These are phyloP conservation scores for Kodamaea sagamina DNA, from an alignment of 805 yeast species.

Conservation along the genomic window DNA sequence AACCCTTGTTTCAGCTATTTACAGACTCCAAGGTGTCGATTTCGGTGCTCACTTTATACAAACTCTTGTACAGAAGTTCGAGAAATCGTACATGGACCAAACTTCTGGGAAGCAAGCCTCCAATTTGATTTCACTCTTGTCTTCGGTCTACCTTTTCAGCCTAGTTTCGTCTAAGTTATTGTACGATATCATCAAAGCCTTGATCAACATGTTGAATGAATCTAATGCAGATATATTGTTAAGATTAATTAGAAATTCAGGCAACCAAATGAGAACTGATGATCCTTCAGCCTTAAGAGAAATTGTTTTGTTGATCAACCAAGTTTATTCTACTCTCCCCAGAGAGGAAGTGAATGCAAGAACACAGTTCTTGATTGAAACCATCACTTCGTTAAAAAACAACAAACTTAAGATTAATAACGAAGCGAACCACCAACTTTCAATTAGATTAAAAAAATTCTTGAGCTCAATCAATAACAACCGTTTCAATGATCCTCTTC, in stretches of 20 bases:
- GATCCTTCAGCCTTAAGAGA: slow-evolving; percentile 86
- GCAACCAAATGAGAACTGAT: slow-evolving; percentile 83
- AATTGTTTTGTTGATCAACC: slow-evolving; percentile 62
- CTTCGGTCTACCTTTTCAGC: slow-evolving; percentile 77
- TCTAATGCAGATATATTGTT: slow-evolving; percentile 74
- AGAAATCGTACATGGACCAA: slow-evolving; percentile 37
- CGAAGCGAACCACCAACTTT: slow-evolving; percentile 53
- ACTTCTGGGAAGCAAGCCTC: slow-evolving; percentile 47
- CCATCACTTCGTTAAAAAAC: slow-evolving; percentile 81
- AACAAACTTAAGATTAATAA: slow-evolving; percentile 65
- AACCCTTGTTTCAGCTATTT: slow-evolving; percentile 71
- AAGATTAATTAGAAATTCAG: slow-evolving; percentile 71
- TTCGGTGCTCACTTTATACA: slow-evolving; percentile 89
- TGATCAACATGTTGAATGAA: slow-evolving; percentile 63
- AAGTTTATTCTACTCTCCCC: slow-evolving; percentile 41
- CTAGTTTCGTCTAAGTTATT: slow-evolving; percentile 70
- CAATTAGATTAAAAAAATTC: slow-evolving; percentile 62
- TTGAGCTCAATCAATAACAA: slow-evolving; percentile 53
- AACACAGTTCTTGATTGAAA: slow-evolving; percentile 79
- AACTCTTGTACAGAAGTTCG: slow-evolving; percentile 70
- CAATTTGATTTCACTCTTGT: slow-evolving; percentile 71
- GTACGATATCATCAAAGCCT: slow-evolving; percentile 67
- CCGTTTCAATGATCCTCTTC: slow-evolving; percentile 69
- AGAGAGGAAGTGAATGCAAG: slow-evolving; percentile 52
- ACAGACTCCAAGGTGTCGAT: slow-evolving; percentile 78